Evolutionary conservation across 306 rosid species (phyloP).

Genomic region (Quercus alba): DNA sequence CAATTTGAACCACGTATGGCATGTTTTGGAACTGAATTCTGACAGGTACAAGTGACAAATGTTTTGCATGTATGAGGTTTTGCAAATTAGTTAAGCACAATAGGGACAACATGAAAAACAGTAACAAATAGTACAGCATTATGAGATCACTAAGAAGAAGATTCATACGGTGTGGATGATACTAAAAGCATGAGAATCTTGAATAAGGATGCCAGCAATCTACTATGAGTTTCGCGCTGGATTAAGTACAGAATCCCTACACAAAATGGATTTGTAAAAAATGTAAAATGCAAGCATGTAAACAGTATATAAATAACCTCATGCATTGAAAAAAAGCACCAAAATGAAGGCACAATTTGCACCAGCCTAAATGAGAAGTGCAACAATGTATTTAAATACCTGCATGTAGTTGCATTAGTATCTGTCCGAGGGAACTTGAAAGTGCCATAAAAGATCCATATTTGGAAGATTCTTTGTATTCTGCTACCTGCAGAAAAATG

Average conservation of each 20-base stretch:
- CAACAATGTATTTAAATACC: constrained; percentile 32
- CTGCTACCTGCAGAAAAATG: constrained; percentile 83
- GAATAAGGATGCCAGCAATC: constrained; percentile 78
- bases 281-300: background rate
- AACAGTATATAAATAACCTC: background rate
- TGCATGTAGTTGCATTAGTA: constrained; percentile 84
- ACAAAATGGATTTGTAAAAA: constrained; percentile 15
- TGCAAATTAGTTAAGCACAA: background rate
- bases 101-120: background rate
- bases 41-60: background rate
- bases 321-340: background rate
- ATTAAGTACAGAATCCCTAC: constrained; percentile 75
- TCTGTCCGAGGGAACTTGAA: constrained; percentile 86
- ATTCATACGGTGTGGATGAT: constrained; percentile 81
- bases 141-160: constrained; percentile 5
- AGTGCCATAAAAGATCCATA: constrained; percentile 89
- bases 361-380: background rate
- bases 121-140: background rate
- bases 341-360: background rate
- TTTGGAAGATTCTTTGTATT: constrained; percentile 74
- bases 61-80: background rate
- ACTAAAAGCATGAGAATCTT: constrained; percentile 79
- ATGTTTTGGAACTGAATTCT: background rate
- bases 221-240: constrained; percentile 61
- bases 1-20: background rate